Conservation (phyloP, 225 moss, liverwort and hornwort genomes). For the Asterella californica region DNA sequence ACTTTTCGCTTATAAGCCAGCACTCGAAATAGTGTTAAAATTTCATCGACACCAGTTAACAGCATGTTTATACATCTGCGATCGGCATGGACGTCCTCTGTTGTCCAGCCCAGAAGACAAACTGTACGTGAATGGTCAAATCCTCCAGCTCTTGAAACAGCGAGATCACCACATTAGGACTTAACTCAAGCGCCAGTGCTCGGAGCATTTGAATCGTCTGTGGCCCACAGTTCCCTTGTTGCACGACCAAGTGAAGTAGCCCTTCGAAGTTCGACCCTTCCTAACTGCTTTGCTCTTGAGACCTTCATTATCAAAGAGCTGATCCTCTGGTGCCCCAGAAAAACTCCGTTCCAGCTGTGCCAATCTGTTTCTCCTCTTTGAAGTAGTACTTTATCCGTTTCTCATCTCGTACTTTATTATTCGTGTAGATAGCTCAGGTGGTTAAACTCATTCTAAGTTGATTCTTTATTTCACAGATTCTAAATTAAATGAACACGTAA, state of each 20-base stretch:
- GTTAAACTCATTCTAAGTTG: too few species aligned
- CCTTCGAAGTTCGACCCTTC: slow-evolving; percentile 14
- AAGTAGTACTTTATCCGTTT: too few species aligned
- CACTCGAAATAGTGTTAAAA: slow-evolving; percentile 18
- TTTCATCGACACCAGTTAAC: slow-evolving; percentile 41
- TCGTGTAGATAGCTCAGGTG: too few species aligned
- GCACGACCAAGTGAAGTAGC: slow-evolving; percentile 32
- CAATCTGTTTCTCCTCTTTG: background rate
- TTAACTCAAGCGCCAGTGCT: slow-evolving; percentile 28
- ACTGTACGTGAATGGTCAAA: slow-evolving; percentile 43
- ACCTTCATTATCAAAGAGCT: background rate
- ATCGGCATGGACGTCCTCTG: slow-evolving; percentile 46
- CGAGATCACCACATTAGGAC: slow-evolving; percentile 46
- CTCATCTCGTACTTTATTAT: too few species aligned
- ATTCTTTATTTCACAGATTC: too few species aligned
- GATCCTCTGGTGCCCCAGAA: background rate
- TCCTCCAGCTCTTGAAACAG: slow-evolving; percentile 48
- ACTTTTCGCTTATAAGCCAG: slow-evolving; percentile 44
- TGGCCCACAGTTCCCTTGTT: slow-evolving; percentile 33
- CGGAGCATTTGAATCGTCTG: slow-evolving; percentile 32
- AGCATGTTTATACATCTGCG: slow-evolving; percentile 50
- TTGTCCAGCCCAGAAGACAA: slow-evolving; percentile 56
- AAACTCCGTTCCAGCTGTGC: background rate
- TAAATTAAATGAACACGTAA: too few species aligned
- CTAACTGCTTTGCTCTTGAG: background rate